These are phyloP conservation scores for Rauvolfia tetraphylla DNA, from an alignment of 257 asterid genomes.

Conservation along the genomic window DNA sequence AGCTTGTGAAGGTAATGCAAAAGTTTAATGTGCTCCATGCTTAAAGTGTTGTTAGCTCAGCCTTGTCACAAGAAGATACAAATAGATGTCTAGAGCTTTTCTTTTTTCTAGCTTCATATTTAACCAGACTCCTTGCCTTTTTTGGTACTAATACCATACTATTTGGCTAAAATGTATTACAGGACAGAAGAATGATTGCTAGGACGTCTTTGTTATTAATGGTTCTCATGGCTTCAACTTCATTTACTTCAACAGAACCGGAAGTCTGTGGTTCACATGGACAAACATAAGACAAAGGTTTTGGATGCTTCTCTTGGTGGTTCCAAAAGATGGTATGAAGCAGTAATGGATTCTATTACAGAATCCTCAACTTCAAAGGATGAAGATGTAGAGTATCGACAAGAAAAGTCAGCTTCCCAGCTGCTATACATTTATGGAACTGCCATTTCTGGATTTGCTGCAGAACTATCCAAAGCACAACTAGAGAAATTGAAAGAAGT, in stretches of 20 bases:
- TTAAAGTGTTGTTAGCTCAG: not conserved
- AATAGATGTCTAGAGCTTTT: not conserved
- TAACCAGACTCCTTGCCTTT: no score
- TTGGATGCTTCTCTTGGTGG: constrained; percentile 39
- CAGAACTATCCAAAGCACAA: constrained; percentile 45
- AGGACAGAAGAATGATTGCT: constrained; percentile 21
- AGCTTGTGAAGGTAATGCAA: not conserved
- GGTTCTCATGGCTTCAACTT: constrained; percentile 21
- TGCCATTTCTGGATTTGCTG: constrained; percentile 58
- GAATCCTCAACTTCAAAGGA: constrained; percentile 11
- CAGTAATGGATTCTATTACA: constrained; percentile 39
- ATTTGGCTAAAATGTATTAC: not conserved
- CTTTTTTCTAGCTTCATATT: not conserved
- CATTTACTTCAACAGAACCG: constrained; percentile 29
- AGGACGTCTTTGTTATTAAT: constrained; percentile 27
- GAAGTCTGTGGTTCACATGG: constrained; percentile 59
- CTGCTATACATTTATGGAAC: constrained; percentile 56
- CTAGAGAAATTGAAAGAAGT: constrained; percentile 33
- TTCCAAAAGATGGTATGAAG: constrained; percentile 49
- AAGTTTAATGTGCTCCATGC: no score
- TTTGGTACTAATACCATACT: not conserved
- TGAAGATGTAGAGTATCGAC: constrained; percentile 19
- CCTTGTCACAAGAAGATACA: not conserved
- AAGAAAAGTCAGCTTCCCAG: constrained; percentile 16
- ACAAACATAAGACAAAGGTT: constrained; percentile 40